Evolutionary conservation across 2,329 filamentous ascomycete genomes (phyloP).

Genomic region (Claviceps digitariae): DNA sequence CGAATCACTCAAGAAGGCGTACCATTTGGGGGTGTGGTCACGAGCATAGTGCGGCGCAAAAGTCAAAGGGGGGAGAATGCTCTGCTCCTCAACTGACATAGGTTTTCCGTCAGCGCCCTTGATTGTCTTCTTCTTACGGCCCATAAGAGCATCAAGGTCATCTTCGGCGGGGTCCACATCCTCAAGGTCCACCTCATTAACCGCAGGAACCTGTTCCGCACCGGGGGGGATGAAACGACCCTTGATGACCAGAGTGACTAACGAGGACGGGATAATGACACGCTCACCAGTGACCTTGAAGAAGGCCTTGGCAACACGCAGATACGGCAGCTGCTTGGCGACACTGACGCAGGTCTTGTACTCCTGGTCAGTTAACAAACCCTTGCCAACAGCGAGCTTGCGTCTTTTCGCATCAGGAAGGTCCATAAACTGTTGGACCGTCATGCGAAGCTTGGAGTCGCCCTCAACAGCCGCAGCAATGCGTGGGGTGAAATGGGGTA

Average conservation of each 20-base stretch:
- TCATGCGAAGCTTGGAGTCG: constrained; percentile 60
- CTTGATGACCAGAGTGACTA: constrained; percentile 92
- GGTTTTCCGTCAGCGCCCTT: constrained; percentile 48
- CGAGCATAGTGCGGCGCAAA: constrained; percentile 83
- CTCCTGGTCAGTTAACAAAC: constrained; percentile 59
- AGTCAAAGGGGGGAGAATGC: constrained; percentile 68
- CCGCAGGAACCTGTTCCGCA: constrained; percentile 55
- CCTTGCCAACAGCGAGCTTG: constrained; percentile 54
- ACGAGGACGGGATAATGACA: constrained; percentile 78
- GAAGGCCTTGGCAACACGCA: constrained; percentile 83
- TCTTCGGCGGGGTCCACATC: constrained; percentile 89
- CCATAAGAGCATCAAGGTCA: constrained; percentile 73
- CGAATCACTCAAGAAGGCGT: constrained; percentile 85
- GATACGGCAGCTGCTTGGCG: constrained; percentile 68
- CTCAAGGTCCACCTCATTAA: constrained; percentile 69
- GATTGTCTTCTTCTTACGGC: constrained; percentile 55
- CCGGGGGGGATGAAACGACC: constrained; percentile 86
- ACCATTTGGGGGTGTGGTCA: constrained; percentile 82
- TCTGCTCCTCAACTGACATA: constrained; percentile 43
- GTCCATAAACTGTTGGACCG: constrained; percentile 80
- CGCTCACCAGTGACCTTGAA: constrained; percentile 97
- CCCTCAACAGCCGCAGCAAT: constrained; percentile 57
- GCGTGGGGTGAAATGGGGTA: constrained; percentile 68
- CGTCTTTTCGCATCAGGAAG: constrained; percentile 63
- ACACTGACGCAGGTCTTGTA: constrained; percentile 65